Evolutionary conservation across 164 flowering plant species (phyloP).

Genomic region (Umbilicus rupestris): DNA sequence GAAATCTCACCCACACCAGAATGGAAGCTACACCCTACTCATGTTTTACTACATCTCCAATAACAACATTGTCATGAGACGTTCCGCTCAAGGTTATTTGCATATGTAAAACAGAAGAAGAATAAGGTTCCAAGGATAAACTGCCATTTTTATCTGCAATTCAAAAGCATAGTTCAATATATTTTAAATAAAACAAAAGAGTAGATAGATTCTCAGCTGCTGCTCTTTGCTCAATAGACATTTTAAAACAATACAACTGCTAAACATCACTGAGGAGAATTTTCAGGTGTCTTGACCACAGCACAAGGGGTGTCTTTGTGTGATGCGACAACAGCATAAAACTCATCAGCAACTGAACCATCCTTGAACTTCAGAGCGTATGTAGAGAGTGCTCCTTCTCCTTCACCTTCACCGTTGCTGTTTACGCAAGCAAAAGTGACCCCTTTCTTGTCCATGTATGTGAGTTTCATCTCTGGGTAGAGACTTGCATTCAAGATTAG

Average conservation of each 20-base stretch:
- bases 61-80: too few species aligned
- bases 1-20: too few species aligned
- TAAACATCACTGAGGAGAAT: conserved; percentile 56
- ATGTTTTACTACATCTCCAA: too few species aligned
- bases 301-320: conserved; percentile 38
- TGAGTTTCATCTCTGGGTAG: conserved; percentile 84
- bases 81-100: too few species aligned
- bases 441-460: conserved; percentile 84
- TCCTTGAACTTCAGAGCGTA: conserved; percentile 81
- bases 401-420: conserved; percentile 50
- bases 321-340: conserved; percentile 38
- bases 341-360: conserved; percentile 53
- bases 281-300: conserved; percentile 64
- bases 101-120: too few species aligned
- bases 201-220: too few species aligned
- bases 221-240: too few species aligned
- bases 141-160: too few species aligned
- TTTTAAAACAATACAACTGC: background rate
- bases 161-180: too few species aligned
- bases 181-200: too few species aligned
- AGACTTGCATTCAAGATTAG: conserved; percentile 77
- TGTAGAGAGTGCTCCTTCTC: conserved; percentile 53
- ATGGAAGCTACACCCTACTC: too few species aligned
- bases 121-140: too few species aligned
- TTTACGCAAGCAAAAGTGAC: conserved; percentile 82